phyloP scores from a whole-genome alignment of 2,329 filamentous ascomycete genomes.

The Microdochium trichocladiopsis region DNA sequence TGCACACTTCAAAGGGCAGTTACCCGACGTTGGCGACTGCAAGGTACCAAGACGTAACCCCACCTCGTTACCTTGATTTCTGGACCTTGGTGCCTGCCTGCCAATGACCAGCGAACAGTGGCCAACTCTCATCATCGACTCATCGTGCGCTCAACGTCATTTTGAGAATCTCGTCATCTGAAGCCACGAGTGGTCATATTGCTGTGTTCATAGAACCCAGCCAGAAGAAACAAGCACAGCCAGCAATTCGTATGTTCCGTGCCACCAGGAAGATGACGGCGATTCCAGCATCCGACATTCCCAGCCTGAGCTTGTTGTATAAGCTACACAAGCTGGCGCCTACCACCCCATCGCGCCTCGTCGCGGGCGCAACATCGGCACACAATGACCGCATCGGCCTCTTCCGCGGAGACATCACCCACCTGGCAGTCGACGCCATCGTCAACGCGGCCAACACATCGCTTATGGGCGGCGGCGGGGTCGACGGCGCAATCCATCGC shows the following conservation, averaged over 20 bases:
- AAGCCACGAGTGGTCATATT: too few species aligned
- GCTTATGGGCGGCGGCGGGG: conserved; percentile 82
- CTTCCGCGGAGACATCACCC: conserved; percentile 74
- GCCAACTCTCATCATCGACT: background rate
- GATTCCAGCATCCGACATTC: conserved; percentile 46
- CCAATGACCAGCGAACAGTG: too few species aligned
- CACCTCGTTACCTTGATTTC: background rate
- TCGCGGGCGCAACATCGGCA: conserved; percentile 13
- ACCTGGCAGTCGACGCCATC: conserved; percentile 69
- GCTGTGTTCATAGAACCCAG: too few species aligned
- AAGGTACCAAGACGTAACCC: background rate
- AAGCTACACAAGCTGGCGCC: conserved; percentile 39
- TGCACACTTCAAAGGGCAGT: too few species aligned
- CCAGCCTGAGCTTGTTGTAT: conserved; percentile 61
- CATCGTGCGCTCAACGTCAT: too few species aligned
- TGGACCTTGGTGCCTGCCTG: too few species aligned
- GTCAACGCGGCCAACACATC: conserved; percentile 85
- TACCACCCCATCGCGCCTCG: conserved; percentile 8
- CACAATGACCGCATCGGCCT: conserved; percentile 68
- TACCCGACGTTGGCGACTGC: too few species aligned
- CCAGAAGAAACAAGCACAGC: too few species aligned
- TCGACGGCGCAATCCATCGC: conserved; percentile 80
- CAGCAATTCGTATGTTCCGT: conserved; percentile 7
- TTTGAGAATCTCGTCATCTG: too few species aligned
- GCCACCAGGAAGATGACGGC: conserved; percentile 23